These are phyloP conservation scores for Udeniomyces megalosporus DNA, from an alignment of 768 basidiomycete genomes.

Conservation along the genomic window DNA sequence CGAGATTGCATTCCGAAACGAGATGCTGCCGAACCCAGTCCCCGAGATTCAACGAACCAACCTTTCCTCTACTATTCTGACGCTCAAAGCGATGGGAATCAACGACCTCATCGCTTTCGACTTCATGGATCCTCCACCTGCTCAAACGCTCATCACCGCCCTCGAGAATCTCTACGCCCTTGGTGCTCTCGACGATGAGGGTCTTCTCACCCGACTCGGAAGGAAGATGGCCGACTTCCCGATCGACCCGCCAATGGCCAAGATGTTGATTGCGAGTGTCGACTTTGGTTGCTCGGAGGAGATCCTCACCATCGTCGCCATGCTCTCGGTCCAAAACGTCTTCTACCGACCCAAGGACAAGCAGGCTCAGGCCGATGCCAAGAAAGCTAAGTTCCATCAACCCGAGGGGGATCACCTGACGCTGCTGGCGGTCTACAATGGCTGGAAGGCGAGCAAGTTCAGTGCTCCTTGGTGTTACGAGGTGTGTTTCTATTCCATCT, in stretches of 20 bases:
- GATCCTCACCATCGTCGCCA: slow-evolving; percentile 89
- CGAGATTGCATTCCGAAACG: slow-evolving; percentile 93
- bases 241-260: slow-evolving; percentile 87
- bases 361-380: slow-evolving; percentile 96
- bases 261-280: slow-evolving; percentile 96
- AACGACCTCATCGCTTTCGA: slow-evolving; percentile 95
- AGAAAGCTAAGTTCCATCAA: slow-evolving; percentile 99
- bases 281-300: slow-evolving; percentile 97
- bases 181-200: slow-evolving; percentile 92
- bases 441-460: slow-evolving; percentile 91
- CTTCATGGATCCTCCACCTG: slow-evolving; percentile 98
- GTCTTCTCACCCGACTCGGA: slow-evolving; percentile 78
- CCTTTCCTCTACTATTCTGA: slow-evolving; percentile 75
- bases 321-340: slow-evolving; percentile 89
- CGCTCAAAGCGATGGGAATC: slow-evolving; percentile 97
- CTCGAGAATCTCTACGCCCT: slow-evolving; percentile 86
- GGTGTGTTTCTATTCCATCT: slow-evolving; percentile 8
- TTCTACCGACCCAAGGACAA: slow-evolving; percentile 99
- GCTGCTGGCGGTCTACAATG: slow-evolving; percentile 74
- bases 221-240: slow-evolving; percentile 99
- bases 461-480: slow-evolving; percentile 99
- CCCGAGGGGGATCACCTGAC: slow-evolving; percentile 80
- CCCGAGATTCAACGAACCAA: slow-evolving; percentile 91
- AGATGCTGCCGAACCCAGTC: slow-evolving; percentile 94
- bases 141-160: slow-evolving; percentile 91